A percentile compares a stretch with the other conserved stretches of the same genome.
Evolutionary conservation across 257 asterid genomes (phyloP).

Genomic region (Solanum infundibuliforme): DNA sequence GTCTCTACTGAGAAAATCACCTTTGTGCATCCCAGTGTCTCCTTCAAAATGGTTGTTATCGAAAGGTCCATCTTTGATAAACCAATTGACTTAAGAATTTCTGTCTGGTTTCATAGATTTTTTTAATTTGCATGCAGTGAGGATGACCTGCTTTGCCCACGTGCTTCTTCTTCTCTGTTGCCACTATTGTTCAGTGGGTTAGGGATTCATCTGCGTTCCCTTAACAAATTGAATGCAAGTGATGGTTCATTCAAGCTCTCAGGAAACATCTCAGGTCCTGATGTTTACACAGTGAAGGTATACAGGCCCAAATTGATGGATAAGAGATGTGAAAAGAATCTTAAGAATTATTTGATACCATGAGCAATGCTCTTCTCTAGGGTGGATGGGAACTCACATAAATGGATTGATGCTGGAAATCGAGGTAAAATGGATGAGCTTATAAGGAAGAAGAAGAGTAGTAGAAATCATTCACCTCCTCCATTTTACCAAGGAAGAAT

Average conservation of each 20-base stretch:
- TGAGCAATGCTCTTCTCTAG: neutral
- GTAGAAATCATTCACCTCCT: neutral
- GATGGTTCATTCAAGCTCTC: neutral
- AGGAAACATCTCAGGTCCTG: neutral
- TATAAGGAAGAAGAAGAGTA: neutral
- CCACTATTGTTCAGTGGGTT: neutral
- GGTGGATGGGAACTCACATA: neutral
- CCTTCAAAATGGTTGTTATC: neutral
- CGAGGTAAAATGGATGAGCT: neutral
- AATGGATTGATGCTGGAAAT: neutral
- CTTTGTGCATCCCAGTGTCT: neutral
- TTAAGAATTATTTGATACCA: neutral
- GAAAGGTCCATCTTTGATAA: neutral
- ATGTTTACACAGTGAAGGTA: neutral
- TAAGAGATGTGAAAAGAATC: neutral
- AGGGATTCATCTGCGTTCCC: neutral
- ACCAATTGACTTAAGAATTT: neutral
- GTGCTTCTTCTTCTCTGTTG: neutral
- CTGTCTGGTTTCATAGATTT: neutral
- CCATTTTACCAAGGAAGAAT: neutral
- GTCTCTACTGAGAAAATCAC: neutral
- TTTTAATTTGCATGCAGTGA: neutral
- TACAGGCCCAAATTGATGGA: neutral
- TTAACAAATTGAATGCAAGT: neutral
- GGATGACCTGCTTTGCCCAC: neutral